Evolutionary conservation across 2,329 filamentous ascomycete genomes (phyloP).

Genomic region (Fusarium sp.): DNA sequence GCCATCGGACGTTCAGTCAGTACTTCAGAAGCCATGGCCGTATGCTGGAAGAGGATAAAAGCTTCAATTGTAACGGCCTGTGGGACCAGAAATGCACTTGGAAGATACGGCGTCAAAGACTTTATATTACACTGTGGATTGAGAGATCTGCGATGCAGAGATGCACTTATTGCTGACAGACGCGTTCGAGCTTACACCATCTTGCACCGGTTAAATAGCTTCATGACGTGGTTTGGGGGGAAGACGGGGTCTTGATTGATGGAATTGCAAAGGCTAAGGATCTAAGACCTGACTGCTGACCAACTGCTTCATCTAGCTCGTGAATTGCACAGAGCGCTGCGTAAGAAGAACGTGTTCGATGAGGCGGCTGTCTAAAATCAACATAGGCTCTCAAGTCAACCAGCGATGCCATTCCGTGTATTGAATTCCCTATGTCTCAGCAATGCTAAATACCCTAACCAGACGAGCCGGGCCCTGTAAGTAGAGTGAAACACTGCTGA

Average conservation of each 20-base stretch:
- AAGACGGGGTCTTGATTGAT: background rate
- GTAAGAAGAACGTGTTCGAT: background rate
- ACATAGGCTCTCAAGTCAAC: background rate
- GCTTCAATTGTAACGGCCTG: fast-evolving
- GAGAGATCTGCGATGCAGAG: background rate
- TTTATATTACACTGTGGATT: background rate
- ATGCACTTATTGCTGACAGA: slow-evolving; percentile 1
- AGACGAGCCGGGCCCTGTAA: background rate
- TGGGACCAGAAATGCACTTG: fast-evolving
- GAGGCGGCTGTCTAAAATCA: background rate
- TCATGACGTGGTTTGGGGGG: background rate
- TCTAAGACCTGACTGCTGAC: background rate
- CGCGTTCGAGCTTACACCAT: background rate
- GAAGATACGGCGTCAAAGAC: fast-evolving
- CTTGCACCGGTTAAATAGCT: background rate
- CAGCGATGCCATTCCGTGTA: background rate
- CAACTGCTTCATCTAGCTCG: background rate
- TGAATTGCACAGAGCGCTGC: background rate
- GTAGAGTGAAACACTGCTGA: background rate
- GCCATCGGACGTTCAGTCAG: background rate
- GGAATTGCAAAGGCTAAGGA: background rate
- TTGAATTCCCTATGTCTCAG: no score
- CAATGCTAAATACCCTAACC: background rate
- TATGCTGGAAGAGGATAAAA: fast-evolving
- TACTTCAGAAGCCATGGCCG: slow-evolving; percentile 10